phyloP scores from a whole-genome alignment of 139 green algal genomes.

The Tetraselmis chui region DNA sequence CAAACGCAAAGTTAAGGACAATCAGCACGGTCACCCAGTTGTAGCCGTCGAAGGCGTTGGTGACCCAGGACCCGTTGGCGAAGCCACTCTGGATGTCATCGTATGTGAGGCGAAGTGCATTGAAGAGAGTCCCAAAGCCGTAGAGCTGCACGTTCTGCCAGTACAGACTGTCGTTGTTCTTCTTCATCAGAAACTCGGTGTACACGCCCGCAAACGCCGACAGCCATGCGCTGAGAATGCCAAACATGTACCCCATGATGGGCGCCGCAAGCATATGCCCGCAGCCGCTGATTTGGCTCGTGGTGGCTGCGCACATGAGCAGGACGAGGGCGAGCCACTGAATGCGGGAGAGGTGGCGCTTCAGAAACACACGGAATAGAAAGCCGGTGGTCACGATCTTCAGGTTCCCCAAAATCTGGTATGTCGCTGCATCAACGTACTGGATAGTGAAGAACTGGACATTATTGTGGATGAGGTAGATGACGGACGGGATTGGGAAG shows the following conservation, averaged over 20 bases:
- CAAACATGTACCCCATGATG: conserved; percentile 26
- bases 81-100: conserved; percentile 6
- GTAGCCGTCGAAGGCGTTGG: conserved; percentile 33
- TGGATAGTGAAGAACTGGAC: conserved; percentile 48
- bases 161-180: conserved; percentile 48
- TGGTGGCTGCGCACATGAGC: conserved; percentile 45
- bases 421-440: conserved; percentile 52
- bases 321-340: conserved; percentile 51
- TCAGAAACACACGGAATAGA: conserved; percentile 38
- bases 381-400: conserved; percentile 65
- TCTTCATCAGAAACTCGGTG: conserved; percentile 63
- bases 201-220: conserved; percentile 48
- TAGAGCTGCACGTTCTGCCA: conserved; percentile 66
- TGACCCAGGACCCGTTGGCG: conserved; percentile 4
- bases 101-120: conserved; percentile 24
- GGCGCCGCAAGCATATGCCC: conserved; percentile 30
- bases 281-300: conserved; percentile 34
- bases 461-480: conserved; percentile 66
- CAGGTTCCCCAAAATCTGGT: conserved; percentile 65
- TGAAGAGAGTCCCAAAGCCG: conserved; percentile 45
- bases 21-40: conserved; percentile 41
- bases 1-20: conserved; percentile 50
- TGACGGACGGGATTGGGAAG: conserved; percentile 51
- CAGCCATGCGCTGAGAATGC: conserved; percentile 30
- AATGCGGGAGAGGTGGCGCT: conserved; percentile 25